phyloP scores from a whole-genome alignment of 345 rosid species.

The Gossypium longicalyx region DNA sequence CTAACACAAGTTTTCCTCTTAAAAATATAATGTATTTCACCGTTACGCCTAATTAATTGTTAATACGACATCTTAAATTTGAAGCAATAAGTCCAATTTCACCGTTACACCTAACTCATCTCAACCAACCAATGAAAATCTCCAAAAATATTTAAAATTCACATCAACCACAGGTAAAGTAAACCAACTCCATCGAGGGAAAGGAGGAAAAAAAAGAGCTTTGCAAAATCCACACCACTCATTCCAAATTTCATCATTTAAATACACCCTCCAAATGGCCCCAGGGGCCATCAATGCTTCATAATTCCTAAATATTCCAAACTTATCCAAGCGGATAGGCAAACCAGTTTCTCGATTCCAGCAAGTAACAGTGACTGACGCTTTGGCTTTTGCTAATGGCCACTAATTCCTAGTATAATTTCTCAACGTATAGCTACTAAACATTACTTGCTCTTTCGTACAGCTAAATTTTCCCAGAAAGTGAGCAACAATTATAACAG shows the following conservation, averaged over 20 bases:
- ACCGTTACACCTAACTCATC: no score
- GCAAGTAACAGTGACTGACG: background rate
- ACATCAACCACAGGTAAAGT: background rate
- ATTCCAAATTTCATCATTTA: background rate
- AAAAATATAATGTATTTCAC: no score
- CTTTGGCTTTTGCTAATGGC: background rate
- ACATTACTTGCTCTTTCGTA: background rate
- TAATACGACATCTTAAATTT: no score
- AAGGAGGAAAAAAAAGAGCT: background rate
- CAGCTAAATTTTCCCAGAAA: no score
- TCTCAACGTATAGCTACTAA: background rate
- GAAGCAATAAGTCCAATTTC: no score
- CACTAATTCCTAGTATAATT: no score
- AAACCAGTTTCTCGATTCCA: background rate
- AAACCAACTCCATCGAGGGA: background rate
- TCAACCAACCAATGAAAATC: no score
- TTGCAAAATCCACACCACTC: background rate
- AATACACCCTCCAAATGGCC: background rate
- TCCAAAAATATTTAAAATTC: background rate
- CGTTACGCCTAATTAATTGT: no score
- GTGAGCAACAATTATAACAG: no score
- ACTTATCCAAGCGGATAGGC: no score
- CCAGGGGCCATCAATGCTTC: no score
- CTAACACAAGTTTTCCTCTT: rapidly evolving
- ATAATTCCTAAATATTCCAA: background rate